Evolutionary conservation across 305 asterid genomes (phyloP), one percentile per base, ranked within the genome.

Genomic region (Rubia tinctorum): DNA sequence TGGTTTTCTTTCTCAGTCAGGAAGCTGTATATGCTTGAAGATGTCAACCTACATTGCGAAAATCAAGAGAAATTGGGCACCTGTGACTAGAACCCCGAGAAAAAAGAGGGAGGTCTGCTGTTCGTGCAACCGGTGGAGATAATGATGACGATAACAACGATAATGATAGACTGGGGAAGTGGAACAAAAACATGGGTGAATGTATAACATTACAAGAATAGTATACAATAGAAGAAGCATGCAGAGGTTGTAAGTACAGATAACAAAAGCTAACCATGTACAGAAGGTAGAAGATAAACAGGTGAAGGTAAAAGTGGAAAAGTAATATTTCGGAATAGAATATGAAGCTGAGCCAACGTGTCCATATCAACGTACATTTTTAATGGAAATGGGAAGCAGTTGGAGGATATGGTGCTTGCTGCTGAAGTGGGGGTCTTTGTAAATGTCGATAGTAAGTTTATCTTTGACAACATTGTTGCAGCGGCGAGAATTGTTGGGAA

Each of bases 401-500:
- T 90, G 78, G 98, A 90, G 68, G 98, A 93, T 84, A 86, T 93
- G 47, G 89, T 89, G 55, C 80, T 93, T 86, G 98, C 98, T 22
- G 98, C 96, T 49, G 73, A 90, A 85, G 92, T 61, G 75, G 98
- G 96, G 51, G 93, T 91, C 23, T 93, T 93, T 77, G 91, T 93
- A 67, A 93, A 93, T 82, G 83, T 93, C 43, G 96, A 93, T 68
- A 93, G 97, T 42, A 97, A 91, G 68, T 93, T 93, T 80, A 97
- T 91, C 82, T 82, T 93, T 84, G 97, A 91, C 55, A 93, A 93
- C 85, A 93, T 91, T 56, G 88, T 90, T 25, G 80, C 84, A 1
- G 97, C 98, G 27, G 87, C 97, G 66, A 88, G 89, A 80, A 78
- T 93, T 79, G 81, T 40, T n/a, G n/a, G n/a, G n/a, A n/a, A n/a